Percentiles rank a stretch among this genome's conserved stretches.
Evolutionary conservation across 2,329 filamentous ascomycete genomes (phyloP).

Genomic region (Aspergillus quadricinctus): DNA sequence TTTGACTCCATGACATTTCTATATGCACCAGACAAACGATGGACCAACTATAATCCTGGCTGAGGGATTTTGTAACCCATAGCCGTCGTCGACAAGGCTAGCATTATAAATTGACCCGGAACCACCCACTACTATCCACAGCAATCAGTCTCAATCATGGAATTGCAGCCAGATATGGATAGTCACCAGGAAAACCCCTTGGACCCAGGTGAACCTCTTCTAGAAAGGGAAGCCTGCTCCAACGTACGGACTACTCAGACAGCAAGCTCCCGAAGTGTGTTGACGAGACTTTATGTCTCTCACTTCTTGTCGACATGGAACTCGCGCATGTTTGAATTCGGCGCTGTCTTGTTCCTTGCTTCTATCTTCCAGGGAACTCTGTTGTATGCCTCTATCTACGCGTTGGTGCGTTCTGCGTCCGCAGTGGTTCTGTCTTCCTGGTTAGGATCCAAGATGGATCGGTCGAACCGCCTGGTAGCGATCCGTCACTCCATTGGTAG

Average conservation of each 20-base stretch:
- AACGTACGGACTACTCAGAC: not conserved
- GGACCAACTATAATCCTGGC: not conserved
- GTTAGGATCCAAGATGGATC: slow-evolving; percentile 59
- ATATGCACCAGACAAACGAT: not conserved
- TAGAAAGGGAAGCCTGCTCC: not conserved
- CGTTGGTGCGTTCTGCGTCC: slow-evolving; percentile 54
- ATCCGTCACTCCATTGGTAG: slow-evolving; percentile 49
- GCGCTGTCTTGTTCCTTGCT: slow-evolving; percentile 56
- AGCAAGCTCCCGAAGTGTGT: not conserved
- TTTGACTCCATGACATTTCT: not conserved
- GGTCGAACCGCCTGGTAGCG: slow-evolving; percentile 46
- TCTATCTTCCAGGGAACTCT: slow-evolving; percentile 56
- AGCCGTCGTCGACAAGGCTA: not conserved
- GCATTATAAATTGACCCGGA: not conserved
- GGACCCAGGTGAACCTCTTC: not conserved
- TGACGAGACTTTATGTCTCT: slow-evolving; percentile 48
- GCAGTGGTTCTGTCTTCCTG: slow-evolving; percentile 57
- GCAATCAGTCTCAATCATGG: not conserved
- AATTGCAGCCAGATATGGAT: not conserved
- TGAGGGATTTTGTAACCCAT: not conserved
- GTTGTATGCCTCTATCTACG: slow-evolving; percentile 65
- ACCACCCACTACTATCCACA: not conserved
- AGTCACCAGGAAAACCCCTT: not conserved
- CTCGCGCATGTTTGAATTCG: slow-evolving; percentile 61
- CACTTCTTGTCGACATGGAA: slow-evolving; percentile 63